Evolutionary conservation across 768 basidiomycete genomes (phyloP).

Genomic region (Melanogaster broomeanus): DNA sequence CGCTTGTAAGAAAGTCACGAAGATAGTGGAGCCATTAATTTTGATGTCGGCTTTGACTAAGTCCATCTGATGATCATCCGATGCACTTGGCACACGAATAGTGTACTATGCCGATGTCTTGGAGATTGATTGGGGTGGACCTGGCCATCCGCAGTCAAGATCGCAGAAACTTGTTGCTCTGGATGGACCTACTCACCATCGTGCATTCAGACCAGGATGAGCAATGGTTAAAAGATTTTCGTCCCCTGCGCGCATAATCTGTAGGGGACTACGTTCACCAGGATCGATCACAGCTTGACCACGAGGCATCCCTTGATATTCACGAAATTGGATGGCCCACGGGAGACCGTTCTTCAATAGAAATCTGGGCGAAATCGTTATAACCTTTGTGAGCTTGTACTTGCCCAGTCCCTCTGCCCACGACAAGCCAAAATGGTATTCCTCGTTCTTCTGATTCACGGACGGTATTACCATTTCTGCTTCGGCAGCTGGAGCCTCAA

Average conservation of each 20-base stretch:
- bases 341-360: constrained; percentile 80
- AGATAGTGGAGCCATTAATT: constrained; percentile 87
- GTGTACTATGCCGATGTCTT: constrained; percentile 85
- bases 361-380: constrained; percentile 90
- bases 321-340: constrained; percentile 75
- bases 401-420: constrained; percentile 96
- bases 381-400: constrained; percentile 94
- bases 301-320: constrained; percentile 72
- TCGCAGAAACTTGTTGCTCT: neutral
- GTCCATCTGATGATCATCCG: constrained; percentile 39
- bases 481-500: constrained; percentile 93
- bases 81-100: constrained; percentile 61
- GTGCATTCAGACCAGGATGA: constrained; percentile 79
- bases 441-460: constrained; percentile 58
- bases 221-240: constrained; percentile 84
- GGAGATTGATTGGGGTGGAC: constrained; percentile 91
- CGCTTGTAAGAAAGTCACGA: constrained; percentile 66
- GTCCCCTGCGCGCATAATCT: constrained; percentile 62
- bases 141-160: constrained; percentile 39
- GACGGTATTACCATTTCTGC: constrained; percentile 75
- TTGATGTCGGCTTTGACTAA: constrained; percentile 77
- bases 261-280: constrained; percentile 68
- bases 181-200: constrained; percentile 59
- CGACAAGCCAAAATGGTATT: constrained; percentile 82
- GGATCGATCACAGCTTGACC: constrained; percentile 64